Percentiles rank a stretch among this genome's conserved stretches.
These are phyloP conservation scores for Fusarium chuoi DNA, from an alignment of 2,329 filamentous ascomycete genomes.

Conservation along the genomic window DNA sequence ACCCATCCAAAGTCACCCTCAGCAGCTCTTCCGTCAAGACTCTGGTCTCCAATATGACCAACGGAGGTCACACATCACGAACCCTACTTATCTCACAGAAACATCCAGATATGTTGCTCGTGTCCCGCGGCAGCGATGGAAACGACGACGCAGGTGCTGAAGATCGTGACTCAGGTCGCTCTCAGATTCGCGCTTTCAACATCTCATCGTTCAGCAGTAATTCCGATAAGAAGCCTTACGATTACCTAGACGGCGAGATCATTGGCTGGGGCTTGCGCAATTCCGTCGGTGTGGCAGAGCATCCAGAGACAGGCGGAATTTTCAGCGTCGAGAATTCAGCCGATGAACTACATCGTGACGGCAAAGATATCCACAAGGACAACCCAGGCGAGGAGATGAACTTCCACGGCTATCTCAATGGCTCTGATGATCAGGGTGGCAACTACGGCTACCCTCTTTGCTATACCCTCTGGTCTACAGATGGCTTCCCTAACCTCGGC, in stretches of 20 bases:
- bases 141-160: constrained; percentile 70
- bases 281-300: constrained; percentile 74
- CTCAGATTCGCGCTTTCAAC: constrained; percentile 72
- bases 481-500: constrained; percentile 53
- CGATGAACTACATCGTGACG: constrained; percentile 68
- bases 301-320: constrained; percentile 64
- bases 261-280: constrained; percentile 78
- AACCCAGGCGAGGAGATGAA: constrained; percentile 82
- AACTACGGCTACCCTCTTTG: constrained; percentile 80
- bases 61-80: constrained; percentile 71
- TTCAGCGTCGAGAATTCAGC: constrained; percentile 77
- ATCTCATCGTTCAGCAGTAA: constrained; percentile 45
- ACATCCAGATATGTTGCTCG: constrained; percentile 66
- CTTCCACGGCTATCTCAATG: constrained; percentile 69
- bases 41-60: constrained; percentile 71
- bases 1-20: constrained; percentile 61
- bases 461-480: constrained; percentile 72
- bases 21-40: constrained; percentile 53
- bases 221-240: constrained; percentile 47
- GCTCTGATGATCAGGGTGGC: constrained; percentile 49
- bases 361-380: constrained; percentile 69
- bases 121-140: constrained; percentile 71
- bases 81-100: constrained; percentile 71
- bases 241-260: constrained; percentile 60
- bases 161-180: constrained; percentile 65